Conservation (phyloP, 257 asterid species). For the Misopates orontium region DNA sequence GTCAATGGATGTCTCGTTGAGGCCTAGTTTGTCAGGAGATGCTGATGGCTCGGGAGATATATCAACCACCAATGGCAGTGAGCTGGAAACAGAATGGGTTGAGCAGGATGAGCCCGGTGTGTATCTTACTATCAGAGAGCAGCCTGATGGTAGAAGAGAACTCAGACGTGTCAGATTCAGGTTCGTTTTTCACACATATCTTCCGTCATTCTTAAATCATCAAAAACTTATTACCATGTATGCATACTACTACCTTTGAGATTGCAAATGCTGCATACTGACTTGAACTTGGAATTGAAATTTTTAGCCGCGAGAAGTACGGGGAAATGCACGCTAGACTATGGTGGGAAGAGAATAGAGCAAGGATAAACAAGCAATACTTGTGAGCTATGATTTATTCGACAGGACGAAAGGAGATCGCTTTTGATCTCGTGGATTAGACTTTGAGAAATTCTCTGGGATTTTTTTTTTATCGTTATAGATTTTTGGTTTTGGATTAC, state of each 20-base stretch:
- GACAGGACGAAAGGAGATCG: conserved; percentile 6
- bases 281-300: background rate
- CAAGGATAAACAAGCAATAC: conserved; percentile 81
- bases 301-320: conserved; percentile 80
- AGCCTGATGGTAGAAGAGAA: conserved; percentile 56
- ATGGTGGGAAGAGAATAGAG: conserved; percentile 95
- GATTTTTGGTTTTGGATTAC: background rate
- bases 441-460: background rate
- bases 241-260: background rate
- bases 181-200: conserved; percentile 22
- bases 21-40: conserved; percentile 77
- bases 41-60: conserved; percentile 74
- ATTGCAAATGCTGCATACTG: background rate
- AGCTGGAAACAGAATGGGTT: conserved; percentile 62
- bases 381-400: conserved; percentile 36
- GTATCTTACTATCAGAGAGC: conserved; percentile 53
- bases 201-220: no score
- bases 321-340: conserved; percentile 82
- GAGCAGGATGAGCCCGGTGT: conserved; percentile 68
- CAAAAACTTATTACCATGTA: no score
- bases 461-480: no score
- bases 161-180: conserved; percentile 69
- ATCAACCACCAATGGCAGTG: conserved; percentile 59
- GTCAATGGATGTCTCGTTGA: conserved; percentile 65
- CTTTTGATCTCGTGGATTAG: conserved; percentile 5